Evolutionary conservation across 768 basidiomycete genomes (phyloP), one percentile per base, ranked within the genome.

Genomic region (Auricularia auricula-judae): DNA sequence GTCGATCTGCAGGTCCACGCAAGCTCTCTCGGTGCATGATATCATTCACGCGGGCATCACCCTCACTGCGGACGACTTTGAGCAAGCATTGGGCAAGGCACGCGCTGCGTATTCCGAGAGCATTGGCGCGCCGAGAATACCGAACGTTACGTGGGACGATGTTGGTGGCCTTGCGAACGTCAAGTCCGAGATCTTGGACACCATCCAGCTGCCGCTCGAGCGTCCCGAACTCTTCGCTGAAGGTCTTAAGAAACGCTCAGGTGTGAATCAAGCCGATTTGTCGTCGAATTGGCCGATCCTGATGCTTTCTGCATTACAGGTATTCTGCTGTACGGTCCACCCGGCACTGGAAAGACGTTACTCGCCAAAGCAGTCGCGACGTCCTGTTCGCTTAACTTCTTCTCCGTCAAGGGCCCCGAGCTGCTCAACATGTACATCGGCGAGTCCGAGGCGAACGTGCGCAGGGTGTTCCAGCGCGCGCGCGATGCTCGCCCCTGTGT

Each of bases 351-450:
- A 2, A 98, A 98, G 74, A 98, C 95, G 0, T 75, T 98, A 5
- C 83, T 98, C 58, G 95, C 95, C 8, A 98, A 98, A 75, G 95
- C 95, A 11, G 94, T 98, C 47, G 95, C 95, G 29, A 97, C 94
- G 0, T 92, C 93, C 2, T 97, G 90, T 73, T 88, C 93, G 33
- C 81, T 97, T 68, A 97, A 97, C 73, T 97, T 98, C 75, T 89
- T 98, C 76, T 95, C 93, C n/a, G 86, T 97, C 70, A 97, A 98
- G 73, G 95, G 95, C 0, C 95, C 95, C 3, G 95, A 98, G 71
- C 76, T 98, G 43, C 83, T 97, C 62, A 96, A 96, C 76, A 98
- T 98, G 95, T 98, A 96, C 75, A 96, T 98, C 70, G 95, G 95
- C 65, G 95, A 97, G 75, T 95, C 93, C 11, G 95, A 98, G 74